Evolutionary conservation across 345 rosid species (phyloP).

Genomic region (Melastoma malabathricum): DNA sequence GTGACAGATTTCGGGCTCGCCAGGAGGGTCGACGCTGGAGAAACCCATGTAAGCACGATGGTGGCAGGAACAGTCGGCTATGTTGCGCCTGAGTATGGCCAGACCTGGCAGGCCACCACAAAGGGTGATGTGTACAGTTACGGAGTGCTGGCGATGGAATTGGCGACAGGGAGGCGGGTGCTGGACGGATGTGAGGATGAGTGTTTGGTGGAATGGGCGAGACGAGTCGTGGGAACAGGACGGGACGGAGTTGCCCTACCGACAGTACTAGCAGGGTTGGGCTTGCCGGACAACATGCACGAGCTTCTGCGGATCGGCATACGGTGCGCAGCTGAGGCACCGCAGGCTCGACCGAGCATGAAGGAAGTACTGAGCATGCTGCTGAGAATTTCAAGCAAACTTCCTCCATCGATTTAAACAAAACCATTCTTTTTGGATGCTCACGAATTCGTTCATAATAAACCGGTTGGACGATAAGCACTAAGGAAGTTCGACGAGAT

Average conservation of each 20-base stretch:
- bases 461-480: not conserved
- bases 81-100: constrained; percentile 94
- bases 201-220: constrained; percentile 79
- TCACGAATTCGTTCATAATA: no score
- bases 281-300: constrained; percentile 44
- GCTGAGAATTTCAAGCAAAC: constrained; percentile 22
- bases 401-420: constrained; percentile 17
- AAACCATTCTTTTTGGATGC: not conserved
- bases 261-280: constrained; percentile 41
- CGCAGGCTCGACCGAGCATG: constrained; percentile 82
- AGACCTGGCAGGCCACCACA: constrained; percentile 83
- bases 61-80: constrained; percentile 90
- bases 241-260: constrained; percentile 25
- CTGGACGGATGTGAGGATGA: constrained; percentile 80
- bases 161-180: constrained; percentile 79
- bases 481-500: not conserved
- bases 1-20: constrained; percentile 93
- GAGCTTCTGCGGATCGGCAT: constrained; percentile 53
- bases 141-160: constrained; percentile 75
- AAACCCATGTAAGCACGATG: constrained; percentile 82
- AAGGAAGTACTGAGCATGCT: constrained; percentile 66
- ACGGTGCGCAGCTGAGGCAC: constrained; percentile 62
- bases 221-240: constrained; percentile 41
- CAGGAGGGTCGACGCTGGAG: constrained; percentile 53
- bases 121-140: constrained; percentile 93